Conservation (phyloP, 768 basidiomycete genomes). For the Kwoniella heveanensis region DNA sequence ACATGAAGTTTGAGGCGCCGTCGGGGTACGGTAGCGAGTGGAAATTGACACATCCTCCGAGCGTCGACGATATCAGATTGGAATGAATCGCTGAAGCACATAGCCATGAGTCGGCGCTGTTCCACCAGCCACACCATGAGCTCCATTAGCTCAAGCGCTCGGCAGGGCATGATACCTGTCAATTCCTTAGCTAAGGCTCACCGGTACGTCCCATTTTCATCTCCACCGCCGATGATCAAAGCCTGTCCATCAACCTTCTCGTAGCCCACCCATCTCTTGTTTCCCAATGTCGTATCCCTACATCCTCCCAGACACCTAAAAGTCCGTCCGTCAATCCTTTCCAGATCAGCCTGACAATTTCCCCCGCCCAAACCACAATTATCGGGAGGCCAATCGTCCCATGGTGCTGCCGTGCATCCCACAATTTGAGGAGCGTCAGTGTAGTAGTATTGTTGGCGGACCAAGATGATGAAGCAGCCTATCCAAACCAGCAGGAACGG, state of each 20-base stretch:
- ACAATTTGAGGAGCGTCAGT: slow-evolving; percentile 26
- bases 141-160: too few species aligned
- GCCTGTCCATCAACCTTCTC: slow-evolving; percentile 29
- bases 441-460: slow-evolving; percentile 43
- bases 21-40: slow-evolving; percentile 25
- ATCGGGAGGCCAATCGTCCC: slow-evolving; percentile 48
- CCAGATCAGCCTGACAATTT: slow-evolving; percentile 28
- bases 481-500: slow-evolving; percentile 36
- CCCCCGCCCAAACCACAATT: slow-evolving; percentile 39
- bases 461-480: slow-evolving; percentile 39
- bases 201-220: slow-evolving; percentile 33
- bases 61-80: slow-evolving; percentile 21
- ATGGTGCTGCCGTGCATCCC: slow-evolving; percentile 31
- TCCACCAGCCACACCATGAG: too few species aligned
- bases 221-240: slow-evolving; percentile 41
- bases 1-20: slow-evolving; percentile 24
- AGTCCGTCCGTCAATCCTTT: slow-evolving; percentile 7
- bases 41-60: slow-evolving; percentile 40
- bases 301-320: slow-evolving; percentile 49
- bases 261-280: slow-evolving; percentile 42
- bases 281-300: slow-evolving; percentile 36
- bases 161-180: too few species aligned
- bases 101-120: slow-evolving; percentile 49
- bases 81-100: slow-evolving; percentile 48
- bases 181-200: slow-evolving; percentile 1